Base-by-base conservation (phyloP, 2,329 filamentous ascomycete genomes). In the Fonsecaea nubica region DNA sequence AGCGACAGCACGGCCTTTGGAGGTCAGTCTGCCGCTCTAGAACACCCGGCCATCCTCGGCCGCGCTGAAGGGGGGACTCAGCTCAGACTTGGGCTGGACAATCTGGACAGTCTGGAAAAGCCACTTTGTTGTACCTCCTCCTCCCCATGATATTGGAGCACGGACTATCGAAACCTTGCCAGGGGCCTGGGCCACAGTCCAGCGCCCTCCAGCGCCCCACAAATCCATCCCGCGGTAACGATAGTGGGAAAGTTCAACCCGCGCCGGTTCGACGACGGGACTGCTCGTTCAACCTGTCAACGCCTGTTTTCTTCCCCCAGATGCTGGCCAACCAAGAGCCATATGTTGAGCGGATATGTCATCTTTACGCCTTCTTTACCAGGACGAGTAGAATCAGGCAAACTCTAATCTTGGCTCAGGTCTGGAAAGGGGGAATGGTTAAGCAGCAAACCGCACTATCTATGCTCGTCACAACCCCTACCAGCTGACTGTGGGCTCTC, bases 391-490 rank as follows among this genome's bases (percentile, higher is more conserved):
- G n/a, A 9, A 18, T 18, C n/a, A 18, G 18, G 45, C 8, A 50
- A 50, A 50, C 45, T 50, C 45, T 50, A 50, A 50, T 50, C 25
- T 25, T 50, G 45, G 45, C 18, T 50, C 45, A 50, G 7, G 45
- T 25, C 45, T 50, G 18, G 45, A 25, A 50, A 25, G 6, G 45
- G 45, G 45, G 45, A 25, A 25, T 42, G 38, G 15, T 50, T 10
- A 25, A 10, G 18, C 18, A 18, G 45, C 18, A 10, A 13, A 10
- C 18, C 45, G 12, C 45, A 3, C 25, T 25, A 25, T 25, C 25
- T 25, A 50, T 25, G 3, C 45, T 50, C 18, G 18, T 50, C 18
- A 25, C 18, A 25, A 25, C 3, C 45, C 45, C 5, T 50, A 25
- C 18, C 18, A 10, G 18, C 45, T 50, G 45, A 18, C 9, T 25